Evolutionary conservation across 495 filamentous ascomycete species (phyloP), one percentile per base, ranked within the genome.

Genomic region (Penicillium simplicissimum): DNA sequence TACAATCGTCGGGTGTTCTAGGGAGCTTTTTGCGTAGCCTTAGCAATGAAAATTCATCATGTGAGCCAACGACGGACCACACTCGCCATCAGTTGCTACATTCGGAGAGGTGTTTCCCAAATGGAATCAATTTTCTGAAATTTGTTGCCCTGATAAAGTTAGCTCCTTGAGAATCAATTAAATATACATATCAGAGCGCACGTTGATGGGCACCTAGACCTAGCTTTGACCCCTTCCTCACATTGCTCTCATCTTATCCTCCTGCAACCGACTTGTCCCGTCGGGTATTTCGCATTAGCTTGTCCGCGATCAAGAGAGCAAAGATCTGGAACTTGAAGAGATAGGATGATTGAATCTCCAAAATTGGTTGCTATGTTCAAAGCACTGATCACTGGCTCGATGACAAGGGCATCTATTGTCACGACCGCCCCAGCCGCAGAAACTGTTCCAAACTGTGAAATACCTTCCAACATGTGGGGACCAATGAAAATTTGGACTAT

Each of bases 401-500:
- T 25, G 23, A 9, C 8, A 15, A 8, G 13, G 45, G 9, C 45
- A n/a, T 63, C 42, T 55, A 19, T 47, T 36, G 38, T 31, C 28
- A 25, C 59, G 45, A 25, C 28, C 7, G 13, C 23, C 23, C 15
- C 53, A 52, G 5, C 53, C 45, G 34, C n/a, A 37, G 19, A 1
- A 1, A n/a, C 9, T 11, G 17, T 2, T 42, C 25, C 35, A 10
- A 36, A 25, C 2, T 13, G 8, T 17, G 36, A 31, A 8, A 52
- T 52, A 36, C 38, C 14, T 31, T 45, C 31, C n/a, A n/a, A n/a
- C n/a, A n/a, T n/a, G 21, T 14, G 9, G 47, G 28, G 28, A 17
- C 62, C 47, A 64, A 64, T 64, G 31, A 60, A 0, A n/a, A 51
- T 33, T n/a, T 10, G 15, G 1, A 38, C 49, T 25, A 61, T 61